Evolutionary conservation across 2,329 filamentous ascomycete genomes (phyloP), one percentile per base, ranked within the genome.

Genomic region (Fusarium paranaense): DNA sequence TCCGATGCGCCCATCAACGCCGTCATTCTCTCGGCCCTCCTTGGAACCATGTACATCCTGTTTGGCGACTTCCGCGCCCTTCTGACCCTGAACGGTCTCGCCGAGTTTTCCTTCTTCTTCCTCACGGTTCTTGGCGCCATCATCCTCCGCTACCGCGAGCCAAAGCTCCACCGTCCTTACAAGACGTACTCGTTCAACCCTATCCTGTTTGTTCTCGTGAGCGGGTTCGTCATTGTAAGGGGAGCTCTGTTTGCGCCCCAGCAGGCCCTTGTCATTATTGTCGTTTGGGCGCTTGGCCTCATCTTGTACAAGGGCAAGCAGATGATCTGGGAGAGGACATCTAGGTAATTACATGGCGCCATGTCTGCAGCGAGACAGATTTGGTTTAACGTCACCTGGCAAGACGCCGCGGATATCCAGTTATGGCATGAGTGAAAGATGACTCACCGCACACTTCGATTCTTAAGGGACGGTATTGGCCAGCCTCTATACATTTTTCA

Each of bases 31-130:
- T 86, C 87, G 0, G 83, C 85, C 0, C 20, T 85, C 0, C 81
- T 90, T 0, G 88, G 89, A 0, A 78, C 89, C 0, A 64, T 90
- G 2, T 92, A 92, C 78, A 90, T 92, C 35, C 76, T 90, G 1
- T 82, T 90, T 0, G 90, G 90, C 20, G 89, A 86, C 78, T 92
- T 92, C 81, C 86, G 90, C 37, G 87, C 88, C 0, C 85, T 92
- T 0, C 76, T 92, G 13, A 91, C 89, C 0, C 90, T 90, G 72
- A 90, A 90, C 61, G 89, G 89, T 0, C 81, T 90, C 5, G 88
- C 87, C 16, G 88, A 90, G 74, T 92, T 90, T 78, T 87, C 90
- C 0, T 92, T 92, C 80, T 92, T 92, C 81, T 90, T 92, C 76
- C 83, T 91, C 33, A 90, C 90, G 0, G 90, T 91, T 0, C 75